Percentiles rank a stretch among this genome's conserved stretches.
These are phyloP conservation scores for Papilionanthe hybrid DNA, from an alignment of 116 monocot genomes.

Conservation along the genomic window DNA sequence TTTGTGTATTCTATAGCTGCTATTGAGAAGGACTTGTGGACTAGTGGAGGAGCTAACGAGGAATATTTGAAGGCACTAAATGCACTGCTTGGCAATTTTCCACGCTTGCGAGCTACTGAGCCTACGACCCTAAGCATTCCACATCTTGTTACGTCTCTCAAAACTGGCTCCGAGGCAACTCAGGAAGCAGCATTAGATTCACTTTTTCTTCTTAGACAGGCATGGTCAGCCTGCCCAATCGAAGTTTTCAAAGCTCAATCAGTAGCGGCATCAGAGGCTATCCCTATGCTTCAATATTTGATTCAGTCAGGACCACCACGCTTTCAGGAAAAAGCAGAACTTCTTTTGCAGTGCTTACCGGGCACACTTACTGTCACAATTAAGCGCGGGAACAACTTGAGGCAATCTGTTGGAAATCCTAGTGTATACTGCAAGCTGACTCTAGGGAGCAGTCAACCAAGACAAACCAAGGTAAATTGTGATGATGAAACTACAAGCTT, in stretches of 20 bases:
- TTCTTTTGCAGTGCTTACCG: constrained; percentile 92
- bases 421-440: constrained; percentile 95
- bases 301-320: constrained; percentile 96
- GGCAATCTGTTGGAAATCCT: constrained; percentile 93
- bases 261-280: constrained; percentile 90
- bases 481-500: not conserved
- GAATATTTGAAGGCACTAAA: constrained; percentile 93
- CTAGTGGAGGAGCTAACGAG: constrained; percentile 77
- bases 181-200: constrained; percentile 97
- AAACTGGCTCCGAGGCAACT: constrained; percentile 83
- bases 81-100: constrained; percentile 89
- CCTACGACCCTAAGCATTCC: constrained; percentile 92
- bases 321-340: constrained; percentile 96
- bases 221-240: constrained; percentile 93
- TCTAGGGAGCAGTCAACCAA: constrained; percentile 70
- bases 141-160: constrained; percentile 88
- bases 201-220: constrained; percentile 90
- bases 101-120: constrained; percentile 91
- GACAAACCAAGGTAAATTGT: constrained; percentile 76
- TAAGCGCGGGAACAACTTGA: constrained; percentile 91
- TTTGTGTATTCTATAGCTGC: constrained; percentile 57
- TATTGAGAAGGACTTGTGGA: constrained; percentile 91
- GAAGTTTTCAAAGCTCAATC: constrained; percentile 96
- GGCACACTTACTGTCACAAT: constrained; percentile 85
- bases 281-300: constrained; percentile 88